Base-by-base conservation (phyloP, 495 filamentous ascomycete species). In the Penicillium paxilli region DNA sequence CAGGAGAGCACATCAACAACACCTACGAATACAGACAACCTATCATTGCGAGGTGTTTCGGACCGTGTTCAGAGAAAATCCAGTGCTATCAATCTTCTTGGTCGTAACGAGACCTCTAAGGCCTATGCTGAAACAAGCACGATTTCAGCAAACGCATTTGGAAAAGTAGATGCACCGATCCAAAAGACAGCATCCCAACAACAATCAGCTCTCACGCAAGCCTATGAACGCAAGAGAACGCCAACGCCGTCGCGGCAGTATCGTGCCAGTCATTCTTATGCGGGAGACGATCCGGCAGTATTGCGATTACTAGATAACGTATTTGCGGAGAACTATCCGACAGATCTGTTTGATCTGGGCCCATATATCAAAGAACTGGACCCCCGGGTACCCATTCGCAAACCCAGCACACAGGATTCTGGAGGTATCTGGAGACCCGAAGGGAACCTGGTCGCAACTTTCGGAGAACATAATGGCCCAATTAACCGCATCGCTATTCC, bases 301-400 rank as follows among this genome's bases (percentile, higher is more conserved):
- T 73, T 97, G 42, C 88, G 83, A 59, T 84, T 98, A 67, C 77
- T 99, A 3, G 89, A 98, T 63, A 83, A 85, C 26, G 87, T 97
- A 61, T 96, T 92, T 63, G 78, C 92, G 4, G 92, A 96, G 51
- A 95, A 92, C 58, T 96, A 91, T 65, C 92, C 94, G 0, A 85
- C 83, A 23, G 93, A 96, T 59, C 55, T 80, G 20, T 74, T 79
- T 49, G 80, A 82, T 47, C 76, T 91, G 20, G 93, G 95, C 0
- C 93, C 94, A 2, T 75, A 85, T 47, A 88, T 99, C 17, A 85
- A 87, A 26, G 88, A 92, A 14, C 68, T 87, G 12, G 73, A 76
- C 24, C 74, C 74, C 32, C 80, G 86, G 47, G 80, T 80, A 30
- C 86, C 87, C 56, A 84, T 89, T 37, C 86, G 74, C 54, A 87